phyloP scores from a whole-genome alignment of 352 stramenopile genomes.

The Pythium monospermum region DNA sequence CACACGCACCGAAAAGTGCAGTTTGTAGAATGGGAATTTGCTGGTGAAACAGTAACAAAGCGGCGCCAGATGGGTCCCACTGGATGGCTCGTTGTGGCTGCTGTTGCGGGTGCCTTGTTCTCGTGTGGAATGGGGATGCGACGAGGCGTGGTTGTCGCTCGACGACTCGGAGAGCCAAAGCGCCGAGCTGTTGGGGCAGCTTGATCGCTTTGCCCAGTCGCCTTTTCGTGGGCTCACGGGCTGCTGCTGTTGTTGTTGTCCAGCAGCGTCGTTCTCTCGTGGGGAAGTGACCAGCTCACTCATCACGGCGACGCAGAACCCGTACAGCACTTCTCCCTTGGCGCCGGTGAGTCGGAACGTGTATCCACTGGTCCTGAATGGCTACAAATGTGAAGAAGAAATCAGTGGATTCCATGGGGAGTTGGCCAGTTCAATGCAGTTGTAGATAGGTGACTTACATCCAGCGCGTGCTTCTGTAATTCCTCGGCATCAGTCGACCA shows the following conservation, averaged over 20 bases:
- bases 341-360: constrained; percentile 79
- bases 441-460: constrained; percentile 41
- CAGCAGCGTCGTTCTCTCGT: neutral
- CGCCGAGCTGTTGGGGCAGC: constrained; percentile 23
- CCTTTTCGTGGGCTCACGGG: constrained; percentile 20
- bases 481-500: constrained; percentile 65
- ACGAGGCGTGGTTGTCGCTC: constrained; percentile 8
- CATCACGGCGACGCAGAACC: constrained; percentile 71
- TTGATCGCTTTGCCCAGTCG: constrained; percentile 31
- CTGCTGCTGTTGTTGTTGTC: neutral
- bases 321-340: constrained; percentile 79
- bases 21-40: constrained; percentile 86
- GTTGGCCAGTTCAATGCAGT: neutral
- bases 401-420: neutral
- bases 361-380: constrained; percentile 60
- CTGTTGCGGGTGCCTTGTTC: neutral
- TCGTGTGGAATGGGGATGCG: neutral
- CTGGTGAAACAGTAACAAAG: constrained; percentile 82
- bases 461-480: constrained; percentile 57
- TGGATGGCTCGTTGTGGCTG: neutral
- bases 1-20: constrained; percentile 66
- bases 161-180: constrained; percentile 6
- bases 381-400: constrained; percentile 21
- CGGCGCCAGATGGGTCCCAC: constrained; percentile 36
- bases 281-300: constrained; percentile 26